phyloP scores from a whole-genome alignment of 225 moss, liverwort and hornwort species.

The Pseudoscleropodium purum region DNA sequence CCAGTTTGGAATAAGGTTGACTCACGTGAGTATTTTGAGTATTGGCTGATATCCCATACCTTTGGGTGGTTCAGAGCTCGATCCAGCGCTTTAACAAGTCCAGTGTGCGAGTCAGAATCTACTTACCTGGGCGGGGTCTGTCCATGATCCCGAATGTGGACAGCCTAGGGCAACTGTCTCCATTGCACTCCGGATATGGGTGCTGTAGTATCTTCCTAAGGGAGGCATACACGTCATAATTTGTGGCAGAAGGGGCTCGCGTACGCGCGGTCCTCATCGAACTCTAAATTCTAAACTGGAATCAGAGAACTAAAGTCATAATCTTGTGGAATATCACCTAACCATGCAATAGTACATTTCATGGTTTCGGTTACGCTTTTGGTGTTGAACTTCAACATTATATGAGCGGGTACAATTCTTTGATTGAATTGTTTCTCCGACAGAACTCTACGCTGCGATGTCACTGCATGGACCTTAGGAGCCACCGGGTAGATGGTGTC shows the following conservation, averaged over 20 bases:
- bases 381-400: no score
- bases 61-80: not conserved
- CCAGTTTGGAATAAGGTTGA: not conserved
- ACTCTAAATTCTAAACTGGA: not conserved
- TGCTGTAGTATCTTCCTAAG: slow-evolving; percentile 24
- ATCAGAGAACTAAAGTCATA: no score
- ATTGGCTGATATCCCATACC: not conserved
- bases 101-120: accelerated
- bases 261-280: slow-evolving; percentile 26
- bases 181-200: not conserved
- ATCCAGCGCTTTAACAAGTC: not conserved
- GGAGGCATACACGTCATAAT: slow-evolving; percentile 58
- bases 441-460: no score
- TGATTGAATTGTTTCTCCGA: no score
- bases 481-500: not conserved
- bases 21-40: not conserved
- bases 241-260: slow-evolving; percentile 55
- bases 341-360: no score
- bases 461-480: not conserved
- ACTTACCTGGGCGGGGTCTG: slow-evolving; percentile 60
- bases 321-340: no score
- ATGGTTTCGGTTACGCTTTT: no score
- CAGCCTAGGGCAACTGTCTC: not conserved
- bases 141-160: not conserved
- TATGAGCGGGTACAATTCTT: no score